A percentile compares a stretch with the other conserved stretches of the same genome.
These are phyloP conservation scores for Paralagenidium karlingii DNA, from an alignment of 352 stramenopile species.

Conservation along the genomic window DNA sequence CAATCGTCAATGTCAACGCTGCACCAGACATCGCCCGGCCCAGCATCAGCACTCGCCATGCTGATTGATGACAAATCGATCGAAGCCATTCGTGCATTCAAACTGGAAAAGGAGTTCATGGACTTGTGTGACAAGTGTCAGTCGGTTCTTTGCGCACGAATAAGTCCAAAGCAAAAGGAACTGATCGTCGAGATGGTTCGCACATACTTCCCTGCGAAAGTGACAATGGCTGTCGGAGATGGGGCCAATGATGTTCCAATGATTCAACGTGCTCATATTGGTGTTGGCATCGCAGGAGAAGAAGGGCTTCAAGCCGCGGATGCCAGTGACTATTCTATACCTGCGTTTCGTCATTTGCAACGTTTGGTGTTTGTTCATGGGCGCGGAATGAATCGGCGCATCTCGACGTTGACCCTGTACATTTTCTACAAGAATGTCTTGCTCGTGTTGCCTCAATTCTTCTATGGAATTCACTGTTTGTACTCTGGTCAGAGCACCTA, in stretches of 20 bases:
- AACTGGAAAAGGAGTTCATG: slow-evolving; percentile 30
- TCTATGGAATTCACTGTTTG: slow-evolving; percentile 69
- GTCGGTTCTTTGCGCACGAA: slow-evolving; percentile 92
- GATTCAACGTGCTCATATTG: slow-evolving; percentile 75
- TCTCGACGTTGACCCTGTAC: slow-evolving; percentile 56
- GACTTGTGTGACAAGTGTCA: slow-evolving; percentile 65
- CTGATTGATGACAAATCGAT: slow-evolving; percentile 36
- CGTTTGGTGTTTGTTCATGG: slow-evolving; percentile 82
- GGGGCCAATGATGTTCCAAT: slow-evolving; percentile 90
- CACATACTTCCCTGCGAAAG: slow-evolving; percentile 19
- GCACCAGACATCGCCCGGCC: not conserved
- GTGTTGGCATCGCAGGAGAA: slow-evolving; percentile 42
- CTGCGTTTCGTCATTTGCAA: slow-evolving; percentile 75
- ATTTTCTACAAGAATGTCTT: slow-evolving; percentile 86
- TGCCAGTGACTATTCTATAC: slow-evolving; percentile 83
- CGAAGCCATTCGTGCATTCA: slow-evolving; percentile 19
- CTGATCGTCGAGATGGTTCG: slow-evolving; percentile 92
- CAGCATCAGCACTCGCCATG: too few species aligned
- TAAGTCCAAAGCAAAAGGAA: slow-evolving; percentile 95
- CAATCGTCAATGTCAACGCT: not conserved
- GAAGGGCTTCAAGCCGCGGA: slow-evolving; percentile 81
- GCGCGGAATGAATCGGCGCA: slow-evolving; percentile 54
- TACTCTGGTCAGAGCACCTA: slow-evolving; percentile 68
- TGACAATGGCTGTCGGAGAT: slow-evolving; percentile 79
- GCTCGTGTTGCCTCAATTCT: slow-evolving; percentile 81